phyloP scores from a whole-genome alignment of 768 basidiomycete genomes.

The Lactarius deliciosus region DNA sequence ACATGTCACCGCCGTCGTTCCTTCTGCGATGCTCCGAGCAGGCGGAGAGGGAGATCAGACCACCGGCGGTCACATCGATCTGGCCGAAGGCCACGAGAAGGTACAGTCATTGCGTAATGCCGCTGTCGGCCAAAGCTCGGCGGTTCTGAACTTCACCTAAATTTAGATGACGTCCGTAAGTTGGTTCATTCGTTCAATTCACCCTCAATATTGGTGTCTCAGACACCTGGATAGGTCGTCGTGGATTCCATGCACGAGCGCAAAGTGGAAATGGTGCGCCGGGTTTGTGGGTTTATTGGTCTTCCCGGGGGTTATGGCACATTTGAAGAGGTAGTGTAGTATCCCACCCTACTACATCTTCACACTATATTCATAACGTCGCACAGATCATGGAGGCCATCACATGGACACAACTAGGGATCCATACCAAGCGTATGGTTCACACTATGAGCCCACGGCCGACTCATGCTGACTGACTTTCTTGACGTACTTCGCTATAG shows the following conservation, averaged over 20 bases:
- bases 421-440: constrained; percentile 75
- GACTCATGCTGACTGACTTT: neutral
- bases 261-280: constrained; percentile 87
- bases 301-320: constrained; percentile 95
- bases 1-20: constrained; percentile 73
- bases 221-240: constrained; percentile 47
- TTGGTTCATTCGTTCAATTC: neutral
- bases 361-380: neutral
- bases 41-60: constrained; percentile 63
- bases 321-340: constrained; percentile 76
- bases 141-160: neutral
- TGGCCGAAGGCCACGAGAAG: constrained; percentile 39
- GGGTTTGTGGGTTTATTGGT: constrained; percentile 77
- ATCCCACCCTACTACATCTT: too few relatives aligned
- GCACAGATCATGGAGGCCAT: constrained; percentile 78
- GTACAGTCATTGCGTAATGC: constrained; percentile 30
- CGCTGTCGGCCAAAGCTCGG: neutral
- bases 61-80: constrained; percentile 31
- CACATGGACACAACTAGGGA: constrained; percentile 92
- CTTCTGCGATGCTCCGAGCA: constrained; percentile 66
- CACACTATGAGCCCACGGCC: constrained; percentile 11
- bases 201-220: neutral
- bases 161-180: constrained; percentile 13
- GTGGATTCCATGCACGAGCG: constrained; percentile 87
- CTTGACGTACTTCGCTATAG: constrained; percentile 38